These are phyloP conservation scores for Davidsoniella neocaledoniae DNA, from an alignment of 2,329 filamentous ascomycete genomes.

Conservation along the genomic window DNA sequence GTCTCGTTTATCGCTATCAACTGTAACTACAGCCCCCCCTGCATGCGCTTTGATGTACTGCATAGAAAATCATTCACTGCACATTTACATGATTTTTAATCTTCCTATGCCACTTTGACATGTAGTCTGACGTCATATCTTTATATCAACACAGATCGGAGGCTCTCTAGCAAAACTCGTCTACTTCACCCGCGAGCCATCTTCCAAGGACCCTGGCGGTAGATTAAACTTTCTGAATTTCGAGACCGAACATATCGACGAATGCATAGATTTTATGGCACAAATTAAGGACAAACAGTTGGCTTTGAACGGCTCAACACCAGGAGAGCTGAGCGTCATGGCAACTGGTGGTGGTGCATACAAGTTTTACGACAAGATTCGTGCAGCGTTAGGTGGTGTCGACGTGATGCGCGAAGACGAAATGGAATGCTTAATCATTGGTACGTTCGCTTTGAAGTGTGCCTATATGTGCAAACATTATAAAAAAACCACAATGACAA, in stretches of 20 bases:
- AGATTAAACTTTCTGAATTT: constrained; percentile 91
- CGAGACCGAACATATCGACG: constrained; percentile 86
- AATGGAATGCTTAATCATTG: constrained; percentile 96
- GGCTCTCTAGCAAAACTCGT: constrained; percentile 92
- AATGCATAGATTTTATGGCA: constrained; percentile 83
- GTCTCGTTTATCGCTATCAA: not conserved
- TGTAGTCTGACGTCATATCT: constrained; percentile 12
- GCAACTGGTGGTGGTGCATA: constrained; percentile 91
- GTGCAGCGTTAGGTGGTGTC: constrained; percentile 56
- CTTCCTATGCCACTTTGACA: constrained; percentile 4
- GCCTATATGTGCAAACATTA: not conserved
- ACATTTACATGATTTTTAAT: not conserved
- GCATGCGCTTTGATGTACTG: too few species aligned
- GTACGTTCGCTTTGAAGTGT: constrained; percentile 27
- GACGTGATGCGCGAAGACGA: constrained; percentile 88
- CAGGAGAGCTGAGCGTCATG: constrained; percentile 71
- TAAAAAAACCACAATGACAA: too few species aligned
- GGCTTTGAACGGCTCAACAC: constrained; percentile 52
- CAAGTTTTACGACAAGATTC: constrained; percentile 90
- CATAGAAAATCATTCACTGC: too few species aligned
- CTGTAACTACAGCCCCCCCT: not conserved
- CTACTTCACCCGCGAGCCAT: constrained; percentile 82
- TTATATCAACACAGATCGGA: constrained; percentile 49
- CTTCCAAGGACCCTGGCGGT: constrained; percentile 65
- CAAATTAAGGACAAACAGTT: constrained; percentile 70